Base-by-base conservation (phyloP, 78 protist species). In the Capsaspora owczarzaki region DNA sequence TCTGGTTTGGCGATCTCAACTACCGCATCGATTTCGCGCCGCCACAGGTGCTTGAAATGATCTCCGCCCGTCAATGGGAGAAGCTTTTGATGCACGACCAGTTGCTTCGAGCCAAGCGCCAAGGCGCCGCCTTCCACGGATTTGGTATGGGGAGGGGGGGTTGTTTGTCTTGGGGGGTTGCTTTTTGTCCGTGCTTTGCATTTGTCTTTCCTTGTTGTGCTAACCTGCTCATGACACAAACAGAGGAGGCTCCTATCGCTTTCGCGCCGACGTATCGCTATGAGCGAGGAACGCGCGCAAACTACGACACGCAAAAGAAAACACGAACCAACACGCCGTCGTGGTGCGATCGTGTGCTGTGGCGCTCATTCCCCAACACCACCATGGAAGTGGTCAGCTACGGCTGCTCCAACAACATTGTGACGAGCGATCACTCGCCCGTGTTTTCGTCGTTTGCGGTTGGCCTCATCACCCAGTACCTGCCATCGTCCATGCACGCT, bases 1-100 rank as follows among this genome's bases (percentile, higher is more conserved):
- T 93, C 69, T 93, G 91, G 91, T 70, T 91, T 70, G 96, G 96
- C 35, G 96, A 93, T 79, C 85, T 93, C 46, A 93, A 92, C 85
- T 93, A 93, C 76, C 85, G 96, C 49, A 53, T 89, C 33, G 89
- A 91, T 51, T 23, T 87, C 20, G 63, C 88, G 41, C 35, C 88
- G 31, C 83, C 85, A 19, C 85, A 74, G 63, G 90, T 84, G 35
- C 4, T 79, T 14, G 53, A 42, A 31, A 33, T 35, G 22, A 69
- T 89, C 3, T 29, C 61, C 14, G 49, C 31, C 46, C 66, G 63
- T 0, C 74, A 72, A 27, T 68, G 75, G 37, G 70, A 1, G 1
- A 38, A 35, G 63, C 83, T 93, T 0, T 38, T 61, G 56, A 37
- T 1, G 20, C 2, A 40, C 38, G 96, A 93, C 75, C 96, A 93